phyloP scores from a whole-genome alignment of 163 green algal genomes.

The Chloromonas sp. region DNA sequence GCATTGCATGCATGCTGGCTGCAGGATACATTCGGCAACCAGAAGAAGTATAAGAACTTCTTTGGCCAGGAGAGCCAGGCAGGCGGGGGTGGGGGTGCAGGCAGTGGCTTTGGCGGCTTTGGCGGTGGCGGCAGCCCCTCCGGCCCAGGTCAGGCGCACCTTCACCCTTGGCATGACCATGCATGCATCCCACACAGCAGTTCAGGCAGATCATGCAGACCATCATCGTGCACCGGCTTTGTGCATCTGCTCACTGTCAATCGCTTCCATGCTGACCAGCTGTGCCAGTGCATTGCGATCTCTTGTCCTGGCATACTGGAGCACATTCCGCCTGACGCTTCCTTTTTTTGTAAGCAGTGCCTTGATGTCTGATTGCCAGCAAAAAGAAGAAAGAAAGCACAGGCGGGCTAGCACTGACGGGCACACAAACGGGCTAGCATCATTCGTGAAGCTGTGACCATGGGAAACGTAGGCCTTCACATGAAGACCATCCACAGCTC shows the following conservation, averaged over 20 bases:
- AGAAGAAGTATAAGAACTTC: slow-evolving; percentile 15
- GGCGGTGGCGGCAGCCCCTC: neutral
- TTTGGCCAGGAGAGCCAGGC: slow-evolving; percentile 2
- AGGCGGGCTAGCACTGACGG: too few species aligned
- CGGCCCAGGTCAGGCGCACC: neutral
- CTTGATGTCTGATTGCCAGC: too few species aligned
- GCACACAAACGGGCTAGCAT: too few species aligned
- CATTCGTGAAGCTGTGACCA: neutral
- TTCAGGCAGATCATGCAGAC: neutral
- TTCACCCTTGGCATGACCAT: neutral
- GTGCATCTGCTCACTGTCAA: neutral
- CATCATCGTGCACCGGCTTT: neutral
- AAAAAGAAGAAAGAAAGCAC: too few species aligned
- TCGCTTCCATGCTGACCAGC: too few species aligned
- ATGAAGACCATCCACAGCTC: neutral
- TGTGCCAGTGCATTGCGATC: too few species aligned
- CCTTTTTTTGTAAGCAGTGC: too few species aligned
- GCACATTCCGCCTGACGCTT: too few species aligned
- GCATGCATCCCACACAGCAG: neutral
- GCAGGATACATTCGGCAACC: slow-evolving; percentile 16
- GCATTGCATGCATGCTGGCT: too few species aligned
- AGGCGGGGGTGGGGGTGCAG: neutral
- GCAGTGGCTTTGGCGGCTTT: slow-evolving; percentile 8
- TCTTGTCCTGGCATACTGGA: too few species aligned
- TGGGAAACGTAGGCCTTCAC: neutral